These are phyloP conservation scores for Colletotrichum cuscutae DNA, from an alignment of 2,329 filamentous ascomycete genomes.

Conservation along the genomic window DNA sequence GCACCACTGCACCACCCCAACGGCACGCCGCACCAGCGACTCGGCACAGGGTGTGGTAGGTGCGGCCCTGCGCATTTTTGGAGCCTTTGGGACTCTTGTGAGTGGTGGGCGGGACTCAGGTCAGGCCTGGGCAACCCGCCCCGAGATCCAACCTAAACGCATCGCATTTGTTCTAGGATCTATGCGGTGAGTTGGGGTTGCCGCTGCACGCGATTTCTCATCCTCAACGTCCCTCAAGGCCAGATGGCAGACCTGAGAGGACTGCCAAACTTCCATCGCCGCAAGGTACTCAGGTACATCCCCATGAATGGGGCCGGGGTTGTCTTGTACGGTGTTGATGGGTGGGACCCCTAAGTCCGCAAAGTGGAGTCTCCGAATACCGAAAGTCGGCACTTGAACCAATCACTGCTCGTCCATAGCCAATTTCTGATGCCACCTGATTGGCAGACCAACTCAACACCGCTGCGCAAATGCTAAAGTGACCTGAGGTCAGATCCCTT, in stretches of 20 bases:
- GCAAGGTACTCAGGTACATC: background rate
- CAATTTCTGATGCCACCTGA: background rate
- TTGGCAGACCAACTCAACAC: background rate
- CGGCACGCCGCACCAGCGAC: background rate
- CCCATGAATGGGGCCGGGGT: background rate
- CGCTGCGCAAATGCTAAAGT: background rate
- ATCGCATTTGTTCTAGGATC: background rate
- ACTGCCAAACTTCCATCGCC: too few species aligned
- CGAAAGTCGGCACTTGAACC: background rate
- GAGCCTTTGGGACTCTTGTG: background rate
- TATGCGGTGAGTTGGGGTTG: background rate
- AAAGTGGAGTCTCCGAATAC: background rate
- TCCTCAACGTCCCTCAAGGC: background rate
- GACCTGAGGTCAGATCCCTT: background rate
- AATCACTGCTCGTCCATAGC: slow-evolving; percentile 4
- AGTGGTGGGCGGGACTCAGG: background rate
- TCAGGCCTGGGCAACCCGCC: background rate
- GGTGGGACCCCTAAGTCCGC: background rate
- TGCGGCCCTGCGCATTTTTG: background rate
- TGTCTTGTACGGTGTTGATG: background rate
- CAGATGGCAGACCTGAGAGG: background rate
- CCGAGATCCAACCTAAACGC: background rate
- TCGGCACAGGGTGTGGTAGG: background rate
- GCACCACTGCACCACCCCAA: background rate
- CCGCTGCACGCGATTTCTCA: background rate